Percentiles rank a stretch among this genome's conserved stretches.
phyloP scores from a whole-genome alignment of 345 rosid genomes.

The Salix dunnii region DNA sequence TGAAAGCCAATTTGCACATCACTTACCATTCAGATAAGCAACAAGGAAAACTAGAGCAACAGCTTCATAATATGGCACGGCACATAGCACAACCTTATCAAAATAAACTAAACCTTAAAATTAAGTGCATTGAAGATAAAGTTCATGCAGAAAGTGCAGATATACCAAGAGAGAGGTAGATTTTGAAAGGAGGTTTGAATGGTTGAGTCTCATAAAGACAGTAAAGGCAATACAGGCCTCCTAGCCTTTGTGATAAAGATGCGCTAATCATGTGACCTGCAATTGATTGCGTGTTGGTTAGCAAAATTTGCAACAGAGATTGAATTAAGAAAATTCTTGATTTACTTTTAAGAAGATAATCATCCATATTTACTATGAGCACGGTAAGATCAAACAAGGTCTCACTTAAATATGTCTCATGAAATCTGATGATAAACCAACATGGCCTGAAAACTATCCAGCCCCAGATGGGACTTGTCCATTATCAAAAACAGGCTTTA shows the following conservation, averaged over 20 bases:
- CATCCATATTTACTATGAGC: not conserved
- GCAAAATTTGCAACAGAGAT: not conserved
- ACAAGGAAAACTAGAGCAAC: not conserved
- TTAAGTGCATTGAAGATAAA: not conserved
- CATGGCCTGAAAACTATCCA: not conserved
- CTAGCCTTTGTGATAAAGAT: constrained; percentile 62
- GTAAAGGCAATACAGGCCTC: constrained; percentile 87
- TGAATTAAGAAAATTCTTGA: not conserved
- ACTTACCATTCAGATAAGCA: not conserved
- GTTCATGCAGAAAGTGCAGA: not conserved
- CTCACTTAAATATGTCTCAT: not conserved
- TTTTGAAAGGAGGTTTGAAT: constrained; percentile 66
- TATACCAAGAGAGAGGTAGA: constrained; percentile 74
- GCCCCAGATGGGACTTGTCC: not conserved
- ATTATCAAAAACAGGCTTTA: too few species aligned
- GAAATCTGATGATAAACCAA: not conserved
- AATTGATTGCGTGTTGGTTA: constrained; percentile 10
- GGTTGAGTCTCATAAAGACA: constrained; percentile 85
- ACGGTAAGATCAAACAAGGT: not conserved
- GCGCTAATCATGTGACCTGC: constrained; percentile 64
- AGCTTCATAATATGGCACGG: not conserved
- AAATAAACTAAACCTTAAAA: not conserved
- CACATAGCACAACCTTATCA: not conserved
- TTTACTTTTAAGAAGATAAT: not conserved
- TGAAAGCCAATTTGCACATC: not conserved